Evolutionary conservation across 306 rosid genomes (phyloP).

Genomic region (Astragalus membranaceus): DNA sequence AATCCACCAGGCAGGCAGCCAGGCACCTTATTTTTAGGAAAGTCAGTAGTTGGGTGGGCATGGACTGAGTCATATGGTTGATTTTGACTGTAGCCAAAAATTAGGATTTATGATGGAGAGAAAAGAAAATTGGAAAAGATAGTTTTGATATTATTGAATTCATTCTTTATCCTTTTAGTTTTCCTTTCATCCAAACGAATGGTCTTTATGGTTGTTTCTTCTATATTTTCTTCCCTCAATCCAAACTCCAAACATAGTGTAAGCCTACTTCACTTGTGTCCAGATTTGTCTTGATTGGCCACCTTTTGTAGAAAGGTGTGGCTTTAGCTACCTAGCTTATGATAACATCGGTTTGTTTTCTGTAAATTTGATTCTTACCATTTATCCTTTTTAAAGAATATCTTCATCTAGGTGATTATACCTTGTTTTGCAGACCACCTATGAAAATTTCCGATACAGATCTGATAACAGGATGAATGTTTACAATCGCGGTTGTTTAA

Average conservation of each 20-base stretch:
- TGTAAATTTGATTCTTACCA: background rate
- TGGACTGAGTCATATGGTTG: background rate
- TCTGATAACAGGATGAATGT: constrained; percentile 64
- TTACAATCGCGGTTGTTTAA: constrained; percentile 61
- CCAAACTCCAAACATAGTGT: background rate
- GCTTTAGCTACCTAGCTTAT: background rate
- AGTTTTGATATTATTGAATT: background rate
- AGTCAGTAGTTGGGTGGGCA: background rate
- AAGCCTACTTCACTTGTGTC: background rate
- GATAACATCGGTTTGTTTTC: background rate
- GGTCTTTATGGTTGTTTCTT: background rate
- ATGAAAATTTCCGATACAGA: constrained; percentile 80
- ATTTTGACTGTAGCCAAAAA: background rate
- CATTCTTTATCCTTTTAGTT: background rate
- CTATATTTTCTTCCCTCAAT: background rate
- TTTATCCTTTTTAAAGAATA: constrained; percentile 1
- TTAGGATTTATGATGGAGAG: background rate
- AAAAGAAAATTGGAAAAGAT: background rate
- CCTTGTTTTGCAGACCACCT: constrained; percentile 73
- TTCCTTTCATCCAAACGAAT: background rate
- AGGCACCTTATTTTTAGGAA: background rate
- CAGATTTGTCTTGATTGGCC: background rate
- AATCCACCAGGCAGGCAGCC: background rate
- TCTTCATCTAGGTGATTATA: background rate
- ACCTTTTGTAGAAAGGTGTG: background rate